Percentiles rank a stretch among this genome's conserved stretches.
phyloP scores from a whole-genome alignment of 495 filamentous ascomycete genomes.

The Talaromyces ruber region DNA sequence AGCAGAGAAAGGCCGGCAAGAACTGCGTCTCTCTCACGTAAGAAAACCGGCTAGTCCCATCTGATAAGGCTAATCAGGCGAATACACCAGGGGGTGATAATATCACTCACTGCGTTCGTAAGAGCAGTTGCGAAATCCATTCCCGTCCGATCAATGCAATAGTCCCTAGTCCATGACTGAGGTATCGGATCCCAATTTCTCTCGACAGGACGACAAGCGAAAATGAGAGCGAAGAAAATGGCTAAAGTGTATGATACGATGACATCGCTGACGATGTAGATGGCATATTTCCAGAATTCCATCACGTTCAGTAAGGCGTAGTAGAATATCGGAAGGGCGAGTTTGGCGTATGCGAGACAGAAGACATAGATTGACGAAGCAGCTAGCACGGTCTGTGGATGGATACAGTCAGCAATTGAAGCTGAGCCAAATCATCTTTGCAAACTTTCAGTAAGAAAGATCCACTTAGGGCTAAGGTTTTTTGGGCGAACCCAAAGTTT shows the following conservation, averaged over 20 bases:
- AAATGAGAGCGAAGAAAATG: constrained; percentile 22
- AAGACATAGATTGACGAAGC: constrained; percentile 21
- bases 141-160: constrained; percentile 21
- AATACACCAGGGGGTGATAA: constrained; percentile 15
- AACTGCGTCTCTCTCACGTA: constrained; percentile 12
- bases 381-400: constrained; percentile 13
- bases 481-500: not conserved
- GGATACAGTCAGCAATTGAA: not conserved
- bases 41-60: constrained; percentile 12
- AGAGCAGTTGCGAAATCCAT: constrained; percentile 28
- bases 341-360: constrained; percentile 27
- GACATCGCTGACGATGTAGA: constrained; percentile 12
- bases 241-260: constrained; percentile 22
- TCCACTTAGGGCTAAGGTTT: not conserved
- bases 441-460: not conserved
- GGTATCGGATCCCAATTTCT: constrained; percentile 20
- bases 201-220: constrained; percentile 28
- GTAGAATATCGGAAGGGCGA: constrained; percentile 22
- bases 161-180: constrained; percentile 7
- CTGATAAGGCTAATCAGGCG: constrained; percentile 13
- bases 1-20: not conserved
- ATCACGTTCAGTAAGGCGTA: constrained; percentile 16
- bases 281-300: constrained; percentile 9
- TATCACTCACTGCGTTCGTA: constrained; percentile 31
- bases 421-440: not conserved